phyloP scores from a whole-genome alignment of 345 rosid species.

The Orychophragmus violaceus region DNA sequence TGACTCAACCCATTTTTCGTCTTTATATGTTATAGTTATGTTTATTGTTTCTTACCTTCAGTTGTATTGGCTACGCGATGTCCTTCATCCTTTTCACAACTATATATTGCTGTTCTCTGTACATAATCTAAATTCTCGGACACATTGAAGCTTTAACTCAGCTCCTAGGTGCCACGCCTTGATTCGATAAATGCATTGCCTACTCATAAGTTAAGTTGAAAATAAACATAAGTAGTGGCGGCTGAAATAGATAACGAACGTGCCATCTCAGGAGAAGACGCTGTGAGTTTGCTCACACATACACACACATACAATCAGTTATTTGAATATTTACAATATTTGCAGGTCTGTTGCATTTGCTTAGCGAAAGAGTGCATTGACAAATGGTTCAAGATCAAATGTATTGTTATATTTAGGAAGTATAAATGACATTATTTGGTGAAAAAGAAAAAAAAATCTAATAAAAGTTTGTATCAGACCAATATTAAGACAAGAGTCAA shows the following conservation, averaged over 20 bases:
- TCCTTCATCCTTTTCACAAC: slow-evolving; percentile 96
- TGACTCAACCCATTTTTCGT: background rate
- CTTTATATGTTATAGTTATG: slow-evolving; percentile 79
- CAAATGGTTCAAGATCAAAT: too few species aligned
- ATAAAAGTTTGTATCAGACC: too few species aligned
- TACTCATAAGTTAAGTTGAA: slow-evolving; percentile 77
- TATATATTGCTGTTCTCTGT: slow-evolving; percentile 93
- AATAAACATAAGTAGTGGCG: slow-evolving; percentile 65
- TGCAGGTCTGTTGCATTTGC: slow-evolving; percentile 93
- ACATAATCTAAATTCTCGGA: slow-evolving; percentile 88
- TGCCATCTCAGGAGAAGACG: slow-evolving; percentile 81
- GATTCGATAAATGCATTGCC: slow-evolving; percentile 90
- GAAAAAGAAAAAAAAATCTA: too few species aligned
- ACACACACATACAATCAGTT: background rate
- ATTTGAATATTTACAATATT: background rate
- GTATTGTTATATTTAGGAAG: too few species aligned
- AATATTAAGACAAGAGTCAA: too few species aligned
- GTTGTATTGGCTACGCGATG: slow-evolving; percentile 98
- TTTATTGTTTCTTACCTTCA: slow-evolving; percentile 86
- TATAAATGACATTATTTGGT: too few species aligned
- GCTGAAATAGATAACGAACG: slow-evolving; percentile 88
- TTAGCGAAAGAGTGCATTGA: too few species aligned
- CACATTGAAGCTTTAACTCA: slow-evolving; percentile 82
- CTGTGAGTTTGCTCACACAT: slow-evolving; percentile 42
- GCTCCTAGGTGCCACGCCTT: slow-evolving; percentile 81